phyloP scores from a whole-genome alignment of 2,329 filamentous ascomycete species.

The Massarina eburnea region DNA sequence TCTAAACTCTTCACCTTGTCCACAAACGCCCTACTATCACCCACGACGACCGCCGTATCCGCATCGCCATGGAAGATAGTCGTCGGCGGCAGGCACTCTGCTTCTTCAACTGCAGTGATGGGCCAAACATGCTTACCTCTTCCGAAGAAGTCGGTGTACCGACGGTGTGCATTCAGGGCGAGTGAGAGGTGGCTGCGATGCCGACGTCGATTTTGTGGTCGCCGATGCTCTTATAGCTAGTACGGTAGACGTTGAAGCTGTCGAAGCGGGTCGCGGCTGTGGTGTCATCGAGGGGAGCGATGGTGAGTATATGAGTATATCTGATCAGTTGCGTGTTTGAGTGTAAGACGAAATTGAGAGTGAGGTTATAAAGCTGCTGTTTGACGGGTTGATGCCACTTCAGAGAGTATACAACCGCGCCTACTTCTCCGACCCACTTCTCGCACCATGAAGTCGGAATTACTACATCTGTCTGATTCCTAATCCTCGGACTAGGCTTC shows the following conservation, averaged over 20 bases:
- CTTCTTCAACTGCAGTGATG: constrained; percentile 25
- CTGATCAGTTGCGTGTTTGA: too few species aligned
- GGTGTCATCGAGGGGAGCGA: constrained; percentile 12
- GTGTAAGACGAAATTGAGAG: too few species aligned
- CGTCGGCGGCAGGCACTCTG: constrained; percentile 27
- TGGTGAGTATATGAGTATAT: too few species aligned
- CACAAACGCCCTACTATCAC: constrained; percentile 29
- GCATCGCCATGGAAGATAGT: constrained; percentile 34
- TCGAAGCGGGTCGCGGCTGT: constrained; percentile 34
- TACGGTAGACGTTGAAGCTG: constrained; percentile 44
- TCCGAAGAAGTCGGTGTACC: constrained; percentile 32
- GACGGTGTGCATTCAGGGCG: constrained; percentile 21
- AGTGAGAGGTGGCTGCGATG: constrained; percentile 16
- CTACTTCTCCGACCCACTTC: too few species aligned
- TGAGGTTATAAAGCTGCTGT: too few species aligned
- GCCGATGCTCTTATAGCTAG: constrained; percentile 46
- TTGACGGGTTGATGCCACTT: too few species aligned
- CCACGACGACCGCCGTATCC: constrained; percentile 30
- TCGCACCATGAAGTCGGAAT: too few species aligned
- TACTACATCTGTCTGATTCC: too few species aligned
- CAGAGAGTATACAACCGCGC: too few species aligned
- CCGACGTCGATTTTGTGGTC: constrained; percentile 41
- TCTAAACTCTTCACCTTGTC: constrained; percentile 16
- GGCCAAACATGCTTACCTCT: constrained; percentile 27
- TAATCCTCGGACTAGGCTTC: too few species aligned